A percentile compares a stretch with the other conserved stretches of the same genome.
Evolutionary conservation across 140 eudicot species (phyloP).

Genomic region (Cichorium intybus): DNA sequence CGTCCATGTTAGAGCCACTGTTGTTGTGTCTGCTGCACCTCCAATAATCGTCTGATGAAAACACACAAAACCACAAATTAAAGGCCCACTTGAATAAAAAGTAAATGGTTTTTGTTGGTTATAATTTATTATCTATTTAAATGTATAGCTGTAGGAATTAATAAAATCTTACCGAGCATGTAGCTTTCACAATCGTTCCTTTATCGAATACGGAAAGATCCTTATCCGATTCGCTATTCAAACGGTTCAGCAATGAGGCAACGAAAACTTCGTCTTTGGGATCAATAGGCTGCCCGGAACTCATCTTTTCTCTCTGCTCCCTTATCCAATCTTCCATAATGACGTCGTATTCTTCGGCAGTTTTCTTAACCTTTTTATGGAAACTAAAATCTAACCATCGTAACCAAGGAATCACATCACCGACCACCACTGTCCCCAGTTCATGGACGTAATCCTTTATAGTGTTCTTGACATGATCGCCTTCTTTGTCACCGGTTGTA

Average conservation of each 20-base stretch:
- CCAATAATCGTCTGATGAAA: not conserved
- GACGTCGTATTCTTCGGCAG: not conserved
- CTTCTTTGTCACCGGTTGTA: not conserved
- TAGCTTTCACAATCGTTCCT: constrained; percentile 17
- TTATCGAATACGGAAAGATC: not conserved
- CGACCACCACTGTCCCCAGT: constrained; percentile 2
- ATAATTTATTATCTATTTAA: not conserved
- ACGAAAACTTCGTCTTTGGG: not conserved
- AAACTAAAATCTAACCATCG: not conserved
- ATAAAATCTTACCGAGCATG: constrained; percentile 14
- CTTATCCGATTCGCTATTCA: not conserved
- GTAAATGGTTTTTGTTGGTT: no score
- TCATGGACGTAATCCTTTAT: not conserved
- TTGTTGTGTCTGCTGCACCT: constrained; percentile 16
- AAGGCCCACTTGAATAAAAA: no score
- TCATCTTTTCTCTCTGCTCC: not conserved
- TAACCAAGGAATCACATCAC: not conserved
- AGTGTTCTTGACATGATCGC: not conserved
- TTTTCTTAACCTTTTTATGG: not conserved
- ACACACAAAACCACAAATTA: not conserved
- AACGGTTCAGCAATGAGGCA: not conserved
- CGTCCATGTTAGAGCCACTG: constrained; percentile 22
- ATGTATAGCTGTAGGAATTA: not conserved
- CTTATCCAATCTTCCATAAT: not conserved
- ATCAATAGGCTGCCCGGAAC: not conserved